Evolutionary conservation across 768 basidiomycete species (phyloP).

Genomic region (Termitomyces sp.): DNA sequence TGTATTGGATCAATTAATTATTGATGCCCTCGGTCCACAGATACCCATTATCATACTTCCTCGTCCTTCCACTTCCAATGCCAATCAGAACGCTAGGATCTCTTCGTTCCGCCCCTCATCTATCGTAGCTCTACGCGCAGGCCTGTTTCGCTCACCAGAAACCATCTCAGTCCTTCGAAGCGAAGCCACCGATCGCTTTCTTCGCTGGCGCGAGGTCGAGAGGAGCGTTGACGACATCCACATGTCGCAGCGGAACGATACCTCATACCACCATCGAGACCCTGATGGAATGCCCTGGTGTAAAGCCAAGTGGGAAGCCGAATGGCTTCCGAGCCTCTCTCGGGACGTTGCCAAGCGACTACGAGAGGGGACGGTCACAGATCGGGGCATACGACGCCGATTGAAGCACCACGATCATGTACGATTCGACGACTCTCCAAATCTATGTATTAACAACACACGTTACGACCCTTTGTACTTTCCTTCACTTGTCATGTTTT

Average conservation of each 20-base stretch:
- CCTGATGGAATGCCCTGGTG: constrained; percentile 36
- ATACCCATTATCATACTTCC: constrained; percentile 56
- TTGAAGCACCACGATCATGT: not conserved
- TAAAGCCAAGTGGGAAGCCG: constrained; percentile 60
- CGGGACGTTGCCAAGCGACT: constrained; percentile 50
- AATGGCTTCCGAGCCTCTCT: constrained; percentile 58
- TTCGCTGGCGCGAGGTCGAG: constrained; percentile 70
- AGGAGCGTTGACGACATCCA: constrained; percentile 42
- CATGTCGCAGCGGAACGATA: constrained; percentile 19
- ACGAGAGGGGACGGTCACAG: constrained; percentile 24
- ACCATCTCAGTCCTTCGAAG: constrained; percentile 48
- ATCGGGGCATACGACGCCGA: constrained; percentile 7
- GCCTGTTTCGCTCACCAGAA: constrained; percentile 61
- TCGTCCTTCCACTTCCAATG: constrained; percentile 21
- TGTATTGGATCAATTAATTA: constrained; percentile 36
- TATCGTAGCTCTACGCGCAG: constrained; percentile 44
- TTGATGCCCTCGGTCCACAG: constrained; percentile 43
- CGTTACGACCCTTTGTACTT: constrained; percentile 60
- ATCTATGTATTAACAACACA: constrained; percentile 4
- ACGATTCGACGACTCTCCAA: constrained; percentile 2
- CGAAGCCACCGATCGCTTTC: constrained; percentile 65
- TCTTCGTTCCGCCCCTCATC: constrained; percentile 55
- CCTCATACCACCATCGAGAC: constrained; percentile 10
- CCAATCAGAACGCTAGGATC: constrained; percentile 28
- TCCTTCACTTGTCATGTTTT: constrained; percentile 55